A percentile compares a stretch with the other conserved stretches of the same genome.
Evolutionary conservation across 495 filamentous ascomycete genomes (phyloP).

Genomic region (Gamarada debralockiae): DNA sequence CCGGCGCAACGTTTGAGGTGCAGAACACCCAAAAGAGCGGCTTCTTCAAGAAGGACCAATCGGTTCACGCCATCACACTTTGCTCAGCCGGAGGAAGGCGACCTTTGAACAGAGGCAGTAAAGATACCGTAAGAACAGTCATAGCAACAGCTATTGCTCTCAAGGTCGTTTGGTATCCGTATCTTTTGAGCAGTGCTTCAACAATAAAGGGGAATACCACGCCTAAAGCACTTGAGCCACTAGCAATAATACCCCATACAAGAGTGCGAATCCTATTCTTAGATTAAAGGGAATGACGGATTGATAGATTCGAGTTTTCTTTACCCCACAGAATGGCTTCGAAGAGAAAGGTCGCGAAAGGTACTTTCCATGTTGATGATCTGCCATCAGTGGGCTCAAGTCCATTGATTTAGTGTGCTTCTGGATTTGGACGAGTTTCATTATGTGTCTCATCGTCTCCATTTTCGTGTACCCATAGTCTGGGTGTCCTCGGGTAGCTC

Average conservation of each 20-base stretch:
- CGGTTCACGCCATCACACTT: conserved; percentile 8
- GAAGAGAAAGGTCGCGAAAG: conserved; percentile 23
- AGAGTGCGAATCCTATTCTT: too few species aligned
- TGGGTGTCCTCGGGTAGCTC: neutral
- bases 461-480: neutral
- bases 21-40: conserved; percentile 30
- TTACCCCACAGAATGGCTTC: conserved; percentile 28
- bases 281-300: too few species aligned
- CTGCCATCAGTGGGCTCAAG: conserved; percentile 11
- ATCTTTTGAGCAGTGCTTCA: conserved; percentile 28
- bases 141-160: conserved; percentile 28
- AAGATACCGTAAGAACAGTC: conserved; percentile 30
- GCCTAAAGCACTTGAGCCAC: conserved; percentile 31
- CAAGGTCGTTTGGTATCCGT: conserved; percentile 34
- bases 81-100: conserved; percentile 24
- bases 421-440: neutral
- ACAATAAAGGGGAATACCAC: conserved; percentile 31
- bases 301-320: too few species aligned
- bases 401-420: neutral
- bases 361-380: conserved; percentile 15
- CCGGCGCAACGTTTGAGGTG: conserved; percentile 26
- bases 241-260: conserved; percentile 37
- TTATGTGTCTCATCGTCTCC: neutral
- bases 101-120: conserved; percentile 29
- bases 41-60: conserved; percentile 23